phyloP scores from a whole-genome alignment of 2,329 filamentous ascomycete species.

The Cordyceps cicadae region DNA sequence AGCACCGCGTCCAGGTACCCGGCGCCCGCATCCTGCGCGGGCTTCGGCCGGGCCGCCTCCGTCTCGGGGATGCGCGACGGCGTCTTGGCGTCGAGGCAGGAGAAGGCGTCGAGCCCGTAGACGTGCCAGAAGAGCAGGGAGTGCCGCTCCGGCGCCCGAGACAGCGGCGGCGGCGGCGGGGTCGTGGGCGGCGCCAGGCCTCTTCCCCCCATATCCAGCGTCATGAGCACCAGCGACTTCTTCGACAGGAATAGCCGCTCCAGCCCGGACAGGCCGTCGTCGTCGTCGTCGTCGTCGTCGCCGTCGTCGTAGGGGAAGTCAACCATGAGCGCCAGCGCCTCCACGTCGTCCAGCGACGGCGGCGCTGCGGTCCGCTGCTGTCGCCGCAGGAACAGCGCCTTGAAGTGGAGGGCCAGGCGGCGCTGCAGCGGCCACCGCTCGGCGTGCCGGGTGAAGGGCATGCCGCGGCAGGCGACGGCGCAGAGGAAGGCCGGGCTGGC shows the following conservation, averaged over 20 bases:
- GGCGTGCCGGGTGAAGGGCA: constrained; percentile 15
- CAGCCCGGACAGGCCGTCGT: constrained; percentile 10
- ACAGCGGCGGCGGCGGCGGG: not conserved
- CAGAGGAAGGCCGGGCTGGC: constrained; percentile 18
- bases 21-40: not conserved
- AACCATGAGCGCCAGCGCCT: constrained; percentile 18
- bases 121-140: constrained; percentile 17
- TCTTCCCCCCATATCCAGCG: not conserved
- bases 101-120: constrained; percentile 17
- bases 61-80: constrained; percentile 14
- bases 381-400: constrained; percentile 15
- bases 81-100: constrained; percentile 16
- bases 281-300: constrained; percentile 8
- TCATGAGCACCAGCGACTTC: constrained; percentile 20
- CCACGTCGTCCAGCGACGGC: constrained; percentile 15
- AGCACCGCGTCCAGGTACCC: constrained; percentile 18
- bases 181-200: not conserved
- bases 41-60: not conserved
- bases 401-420: constrained; percentile 17
- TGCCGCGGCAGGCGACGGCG: constrained; percentile 19
- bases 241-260: constrained; percentile 17
- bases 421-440: constrained; percentile 18
- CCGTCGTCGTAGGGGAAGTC: constrained; percentile 13
- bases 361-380: not conserved
- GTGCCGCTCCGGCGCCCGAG: constrained; percentile 11